Evolutionary conservation across 2,329 filamentous ascomycete genomes (phyloP), one percentile per base, ranked within the genome.

Genomic region (Exophiala aquamarina): DNA sequence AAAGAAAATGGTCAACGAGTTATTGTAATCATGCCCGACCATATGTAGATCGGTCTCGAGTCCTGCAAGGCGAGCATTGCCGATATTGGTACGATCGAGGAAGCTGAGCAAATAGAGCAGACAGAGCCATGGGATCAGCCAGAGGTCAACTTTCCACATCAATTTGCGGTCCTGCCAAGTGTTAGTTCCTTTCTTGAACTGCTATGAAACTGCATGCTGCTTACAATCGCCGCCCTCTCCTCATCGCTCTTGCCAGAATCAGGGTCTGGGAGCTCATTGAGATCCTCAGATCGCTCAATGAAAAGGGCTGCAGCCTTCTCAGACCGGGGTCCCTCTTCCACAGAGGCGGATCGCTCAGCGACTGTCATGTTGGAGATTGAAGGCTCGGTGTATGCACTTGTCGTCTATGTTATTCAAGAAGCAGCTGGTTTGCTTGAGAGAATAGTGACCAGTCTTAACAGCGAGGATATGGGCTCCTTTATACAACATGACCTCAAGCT

Each of bases 1-100:
- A 56, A 76, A 76, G 59, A 79, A 79, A 57, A 94, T 85, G 32
- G 86, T 87, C 5, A 95, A 74, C 0, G 83, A 78, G 32, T 45
- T 49, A 19, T 57, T 54, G 33, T 55, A 58, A 23, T 56, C 47
- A 8, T 45, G 33, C 13, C 48, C 48, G 3, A 53, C 43, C 49
- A 66, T 59, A 1, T 57, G 35, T 13, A 67, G 55, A 33, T 63
- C 59, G 8, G 51, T 43, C 35, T 58, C 47, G 11, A 65, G 36
- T 2, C 58, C 58, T 15, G 58, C 61, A 11, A 67, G 60, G 17
- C 65, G 63, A 5, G 64, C 64, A 45, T 67, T 67, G 2, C 64
- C 64, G 9, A 67, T 64, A 47, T 67, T 67, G 3, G 64, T 61
- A 10, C 64, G 59, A 36, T 67, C 64, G 21, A 67, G 37, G 41